A percentile compares a stretch with the other conserved stretches of the same genome.
phyloP scores from a whole-genome alignment of 208 protist genomes.

The Wallacemonas sp. region DNA sequence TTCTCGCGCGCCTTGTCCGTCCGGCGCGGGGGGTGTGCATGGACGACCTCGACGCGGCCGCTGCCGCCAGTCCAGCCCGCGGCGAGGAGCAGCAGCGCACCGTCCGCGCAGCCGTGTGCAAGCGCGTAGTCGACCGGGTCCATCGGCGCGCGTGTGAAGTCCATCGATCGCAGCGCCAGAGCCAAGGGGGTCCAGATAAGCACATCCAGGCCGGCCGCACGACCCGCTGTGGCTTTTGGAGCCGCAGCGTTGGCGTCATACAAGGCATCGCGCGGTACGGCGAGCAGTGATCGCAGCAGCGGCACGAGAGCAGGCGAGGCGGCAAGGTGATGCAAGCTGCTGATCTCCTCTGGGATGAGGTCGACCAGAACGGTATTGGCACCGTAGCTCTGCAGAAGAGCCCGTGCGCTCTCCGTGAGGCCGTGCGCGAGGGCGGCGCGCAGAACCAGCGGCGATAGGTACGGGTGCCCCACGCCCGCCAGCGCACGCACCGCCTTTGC shows the following conservation, averaged over 20 bases:
- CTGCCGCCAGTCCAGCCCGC: constrained; percentile 26
- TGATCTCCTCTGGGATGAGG: constrained; percentile 31
- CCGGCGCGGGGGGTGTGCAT: constrained; percentile 1
- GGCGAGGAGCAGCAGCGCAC: constrained; percentile 51
- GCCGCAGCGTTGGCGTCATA: constrained; percentile 10
- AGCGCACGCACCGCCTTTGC: constrained; percentile 37
- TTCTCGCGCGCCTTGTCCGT: neutral
- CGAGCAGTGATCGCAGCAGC: constrained; percentile 51
- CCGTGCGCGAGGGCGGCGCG: constrained; percentile 40
- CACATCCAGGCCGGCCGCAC: constrained; percentile 20
- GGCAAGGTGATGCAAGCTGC: constrained; percentile 54
- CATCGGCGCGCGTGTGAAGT: constrained; percentile 11
- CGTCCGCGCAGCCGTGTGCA: constrained; percentile 33
- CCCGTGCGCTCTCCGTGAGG: constrained; percentile 30
- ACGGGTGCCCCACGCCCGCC: constrained; percentile 54
- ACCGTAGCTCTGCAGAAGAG: constrained; percentile 68
- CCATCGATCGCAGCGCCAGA: constrained; percentile 15
- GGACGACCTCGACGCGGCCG: neutral
- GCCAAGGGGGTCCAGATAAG: constrained; percentile 18
- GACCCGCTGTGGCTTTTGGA: neutral
- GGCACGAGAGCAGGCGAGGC: constrained; percentile 20
- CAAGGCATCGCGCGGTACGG: constrained; percentile 20
- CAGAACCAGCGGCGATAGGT: constrained; percentile 38
- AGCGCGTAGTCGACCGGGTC: constrained; percentile 66
- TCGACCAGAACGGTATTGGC: constrained; percentile 39